Percentiles rank a stretch among this genome's conserved stretches.
These are phyloP conservation scores for Aurantiochytrium sp. DNA, from an alignment of 108 stramenopile species.

Conservation along the genomic window DNA sequence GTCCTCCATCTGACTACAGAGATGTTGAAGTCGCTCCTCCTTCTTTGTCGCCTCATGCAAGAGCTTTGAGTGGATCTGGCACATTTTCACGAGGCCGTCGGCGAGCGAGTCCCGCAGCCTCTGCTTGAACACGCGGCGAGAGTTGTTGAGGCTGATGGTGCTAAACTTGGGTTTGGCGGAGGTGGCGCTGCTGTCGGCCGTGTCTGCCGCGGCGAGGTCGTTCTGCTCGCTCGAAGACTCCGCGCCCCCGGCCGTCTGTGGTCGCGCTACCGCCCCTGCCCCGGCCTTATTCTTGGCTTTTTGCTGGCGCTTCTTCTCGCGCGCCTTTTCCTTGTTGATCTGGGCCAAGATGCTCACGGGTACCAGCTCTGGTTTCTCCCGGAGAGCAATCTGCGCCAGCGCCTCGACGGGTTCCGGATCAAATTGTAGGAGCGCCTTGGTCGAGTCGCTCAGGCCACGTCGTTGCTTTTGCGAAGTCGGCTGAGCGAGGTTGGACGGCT, in stretches of 20 bases:
- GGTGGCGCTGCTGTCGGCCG: background rate
- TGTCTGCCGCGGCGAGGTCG: too few relatives aligned
- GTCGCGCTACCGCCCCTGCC: background rate
- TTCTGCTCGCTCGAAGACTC: too few relatives aligned
- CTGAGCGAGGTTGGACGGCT: background rate
- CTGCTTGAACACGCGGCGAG: background rate
- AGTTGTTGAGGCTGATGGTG: constrained; percentile 29
- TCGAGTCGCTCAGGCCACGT: background rate
- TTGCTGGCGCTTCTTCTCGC: background rate
- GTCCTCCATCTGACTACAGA: constrained; percentile 21
- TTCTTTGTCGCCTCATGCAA: background rate
- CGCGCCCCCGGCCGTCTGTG: background rate
- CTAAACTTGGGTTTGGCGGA: background rate
- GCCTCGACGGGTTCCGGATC: constrained; percentile 24
- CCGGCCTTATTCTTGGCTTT: background rate
- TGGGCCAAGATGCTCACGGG: background rate
- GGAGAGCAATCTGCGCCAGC: constrained; percentile 10
- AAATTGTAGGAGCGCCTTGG: background rate
- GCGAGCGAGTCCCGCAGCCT: background rate
- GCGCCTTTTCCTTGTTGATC: background rate
- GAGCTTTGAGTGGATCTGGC: background rate
- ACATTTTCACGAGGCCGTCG: background rate
- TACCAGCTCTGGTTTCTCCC: constrained; percentile 20
- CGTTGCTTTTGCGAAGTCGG: background rate
- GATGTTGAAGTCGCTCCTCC: background rate